Conservation (phyloP, 768 basidiomycete species). For the Leucosporidium yakuticum region DNA sequence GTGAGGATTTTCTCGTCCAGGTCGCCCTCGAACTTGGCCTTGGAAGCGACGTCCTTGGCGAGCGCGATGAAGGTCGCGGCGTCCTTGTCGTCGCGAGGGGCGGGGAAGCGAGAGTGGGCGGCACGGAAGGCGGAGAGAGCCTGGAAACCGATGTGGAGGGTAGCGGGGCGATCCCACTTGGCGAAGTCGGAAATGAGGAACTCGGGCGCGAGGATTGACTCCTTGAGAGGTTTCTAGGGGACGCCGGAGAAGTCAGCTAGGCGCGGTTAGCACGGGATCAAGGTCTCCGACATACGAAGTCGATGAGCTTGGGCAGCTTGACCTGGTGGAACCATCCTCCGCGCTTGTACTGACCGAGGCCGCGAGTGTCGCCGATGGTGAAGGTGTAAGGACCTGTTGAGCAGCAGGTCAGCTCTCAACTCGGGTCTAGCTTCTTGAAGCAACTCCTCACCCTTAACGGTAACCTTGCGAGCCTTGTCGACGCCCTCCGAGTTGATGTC, state of each 20-base stretch:
- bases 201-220: conserved; percentile 74
- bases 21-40: conserved; percentile 54
- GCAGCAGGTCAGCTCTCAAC: background rate
- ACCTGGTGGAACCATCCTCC: conserved; percentile 97
- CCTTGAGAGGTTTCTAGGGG: conserved; percentile 80
- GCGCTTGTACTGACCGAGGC: conserved; percentile 65
- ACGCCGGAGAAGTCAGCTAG: too few species aligned
- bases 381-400: conserved; percentile 80
- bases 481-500: conserved; percentile 52
- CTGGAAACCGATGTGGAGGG: conserved; percentile 90
- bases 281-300: conserved; percentile 65
- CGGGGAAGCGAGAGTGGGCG: conserved; percentile 63
- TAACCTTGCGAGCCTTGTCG: conserved; percentile 62
- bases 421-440: too few species aligned
- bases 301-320: conserved; percentile 94
- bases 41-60: conserved; percentile 60
- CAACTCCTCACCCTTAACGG: conserved; percentile 61
- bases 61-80: conserved; percentile 64
- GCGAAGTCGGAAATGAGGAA: conserved; percentile 92
- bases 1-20: conserved; percentile 70
- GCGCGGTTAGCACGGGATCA: background rate
- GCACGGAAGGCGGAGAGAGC: conserved; percentile 71
- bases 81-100: conserved; percentile 74
- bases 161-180: conserved; percentile 87
- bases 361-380: conserved; percentile 83